Evolutionary conservation across 2,329 filamentous ascomycete genomes (phyloP), one percentile per base, ranked within the genome.

Genomic region (Aspergillus sp.): DNA sequence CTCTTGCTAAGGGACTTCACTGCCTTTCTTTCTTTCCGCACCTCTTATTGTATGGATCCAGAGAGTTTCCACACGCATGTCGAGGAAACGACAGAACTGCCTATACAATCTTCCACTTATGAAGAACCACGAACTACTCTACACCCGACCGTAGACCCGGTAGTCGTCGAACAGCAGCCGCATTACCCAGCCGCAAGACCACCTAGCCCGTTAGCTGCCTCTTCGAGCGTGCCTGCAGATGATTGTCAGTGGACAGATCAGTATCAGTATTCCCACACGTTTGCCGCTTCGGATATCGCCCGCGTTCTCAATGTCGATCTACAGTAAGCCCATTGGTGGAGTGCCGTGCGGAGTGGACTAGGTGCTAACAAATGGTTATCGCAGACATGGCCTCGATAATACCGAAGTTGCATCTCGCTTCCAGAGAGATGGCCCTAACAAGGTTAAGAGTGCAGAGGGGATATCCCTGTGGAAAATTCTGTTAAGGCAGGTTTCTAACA

Each of bases 401-500:
- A 54, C 65, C 45, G 78, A 83, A 57, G 80, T 79, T 42, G 68
- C 71, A 58, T 67, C 67, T 64, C 80, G 80, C 56, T 69, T 84
- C 51, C 61, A 63, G 57, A 68, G 70, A 53, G 67, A 82, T 71
- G 81, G 80, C 46, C 70, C 73, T 47, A 86, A 86, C 65, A 72
- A 71, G 55, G 74, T 85, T 66, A 74, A 80, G 61, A 74, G 75
- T 61, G 74, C 78, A 67, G 75, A 79, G 63, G 75, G 78, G 60
- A 63, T 80, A 63, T 83, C 80, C 60, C 52, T 80, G 60, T 82
- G 78, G 75, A 74, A 80, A 64, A 82, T 85, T 64, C 71, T 85
- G 63, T 60, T 85, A 62, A 80, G 79, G 53, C 80, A 85, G 66
- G 72, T 84, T 47, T 82, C 80, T 44, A 85, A 85, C 64, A 82